These are phyloP conservation scores for Leccinum fibrillosum DNA, from an alignment of 768 basidiomycete species.

Conservation along the genomic window DNA sequence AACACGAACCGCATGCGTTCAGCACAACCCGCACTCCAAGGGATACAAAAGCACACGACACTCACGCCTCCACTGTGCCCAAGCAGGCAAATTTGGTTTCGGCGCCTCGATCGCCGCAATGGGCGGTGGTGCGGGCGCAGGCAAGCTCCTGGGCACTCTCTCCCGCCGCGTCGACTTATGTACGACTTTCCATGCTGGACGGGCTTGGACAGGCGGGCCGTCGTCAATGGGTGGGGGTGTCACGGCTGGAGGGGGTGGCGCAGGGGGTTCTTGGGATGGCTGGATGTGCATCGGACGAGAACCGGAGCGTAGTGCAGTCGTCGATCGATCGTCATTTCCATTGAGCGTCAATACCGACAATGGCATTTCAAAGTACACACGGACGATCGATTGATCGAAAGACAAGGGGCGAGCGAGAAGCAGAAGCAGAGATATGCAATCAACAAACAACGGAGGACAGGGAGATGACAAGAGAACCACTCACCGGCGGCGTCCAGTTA, in stretches of 20 bases:
- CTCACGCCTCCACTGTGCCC: slow-evolving; percentile 83
- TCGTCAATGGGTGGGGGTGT: slow-evolving; percentile 48
- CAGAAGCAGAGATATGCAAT: not conserved
- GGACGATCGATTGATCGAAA: not conserved
- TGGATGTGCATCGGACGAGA: slow-evolving; percentile 5
- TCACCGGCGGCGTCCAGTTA: slow-evolving; percentile 66
- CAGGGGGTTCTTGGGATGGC: slow-evolving; percentile 33
- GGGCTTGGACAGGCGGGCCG: slow-evolving; percentile 45
- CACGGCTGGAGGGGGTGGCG: slow-evolving; percentile 37
- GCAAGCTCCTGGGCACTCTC: slow-evolving; percentile 41
- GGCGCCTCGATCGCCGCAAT: slow-evolving; percentile 42
- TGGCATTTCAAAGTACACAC: not conserved
- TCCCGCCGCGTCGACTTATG: slow-evolving; percentile 59
- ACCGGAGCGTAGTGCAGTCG: not conserved
- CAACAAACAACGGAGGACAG: not conserved
- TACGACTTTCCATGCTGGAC: slow-evolving; percentile 74
- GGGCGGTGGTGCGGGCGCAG: slow-evolving; percentile 32
- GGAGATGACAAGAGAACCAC: slow-evolving; percentile 8
- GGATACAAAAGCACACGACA: not conserved
- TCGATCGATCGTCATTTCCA: not conserved
- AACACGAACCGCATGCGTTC: not conserved
- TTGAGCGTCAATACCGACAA: not conserved
- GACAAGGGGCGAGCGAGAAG: not conserved
- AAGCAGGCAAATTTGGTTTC: slow-evolving; percentile 62
- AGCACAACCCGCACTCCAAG: not conserved